phyloP scores from a whole-genome alignment of 495 filamentous ascomycete species.

The Chaetomidium leptoderma region DNA sequence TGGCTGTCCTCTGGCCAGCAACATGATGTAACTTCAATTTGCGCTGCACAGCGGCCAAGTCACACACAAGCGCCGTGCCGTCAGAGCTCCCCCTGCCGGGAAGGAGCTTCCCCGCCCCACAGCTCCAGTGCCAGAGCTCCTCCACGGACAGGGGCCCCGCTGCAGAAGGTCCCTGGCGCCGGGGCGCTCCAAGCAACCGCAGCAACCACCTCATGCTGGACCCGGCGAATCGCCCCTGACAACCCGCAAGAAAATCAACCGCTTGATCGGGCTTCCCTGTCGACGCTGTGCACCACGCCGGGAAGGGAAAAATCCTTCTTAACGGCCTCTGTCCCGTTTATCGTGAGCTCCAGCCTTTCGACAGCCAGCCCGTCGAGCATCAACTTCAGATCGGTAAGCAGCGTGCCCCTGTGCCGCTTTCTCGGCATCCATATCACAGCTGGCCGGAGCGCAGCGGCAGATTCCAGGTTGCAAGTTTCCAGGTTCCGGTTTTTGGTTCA shows the following conservation, averaged over 20 bases:
- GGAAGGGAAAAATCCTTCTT: conserved; percentile 35
- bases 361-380: conserved; percentile 22
- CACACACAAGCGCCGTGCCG: conserved; percentile 14
- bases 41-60: not conserved
- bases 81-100: conserved; percentile 16
- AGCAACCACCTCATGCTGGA: conserved; percentile 13
- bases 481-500: not conserved
- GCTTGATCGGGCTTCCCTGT: conserved; percentile 36
- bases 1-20: too few species aligned
- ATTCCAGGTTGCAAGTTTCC: not conserved
- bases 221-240: conserved; percentile 35
- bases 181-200: conserved; percentile 22
- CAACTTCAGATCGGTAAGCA: conserved; percentile 24
- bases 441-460: not conserved
- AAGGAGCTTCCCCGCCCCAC: conserved; percentile 26
- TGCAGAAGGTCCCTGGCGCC: conserved; percentile 12
- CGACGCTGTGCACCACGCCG: conserved; percentile 22
- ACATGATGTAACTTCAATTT: conserved; percentile 8
- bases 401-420: conserved; percentile 2
- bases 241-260: conserved; percentile 31
- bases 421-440: not conserved
- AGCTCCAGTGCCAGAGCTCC: conserved; percentile 18
- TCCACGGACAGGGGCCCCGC: conserved; percentile 18
- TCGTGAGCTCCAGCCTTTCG: conserved; percentile 10
- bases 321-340: conserved; percentile 22